Conservation (phyloP, 148 eudicot species). For the Arctostaphylos glauca region DNA sequence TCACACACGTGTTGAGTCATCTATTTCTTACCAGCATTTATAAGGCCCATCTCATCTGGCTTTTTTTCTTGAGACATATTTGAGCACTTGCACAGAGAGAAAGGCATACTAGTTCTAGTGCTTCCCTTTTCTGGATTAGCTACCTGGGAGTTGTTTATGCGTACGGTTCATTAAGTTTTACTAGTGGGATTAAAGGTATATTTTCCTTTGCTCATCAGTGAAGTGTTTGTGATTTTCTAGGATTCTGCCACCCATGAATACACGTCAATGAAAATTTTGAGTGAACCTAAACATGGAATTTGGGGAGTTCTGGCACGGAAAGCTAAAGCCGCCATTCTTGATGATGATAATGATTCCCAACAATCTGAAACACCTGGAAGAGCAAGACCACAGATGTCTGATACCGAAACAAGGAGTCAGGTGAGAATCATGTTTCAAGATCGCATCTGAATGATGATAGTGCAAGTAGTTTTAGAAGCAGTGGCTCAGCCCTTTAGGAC, state of each 20-base stretch:
- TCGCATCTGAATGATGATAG: background rate
- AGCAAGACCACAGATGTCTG: background rate
- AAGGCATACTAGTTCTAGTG: background rate
- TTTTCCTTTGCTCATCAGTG: background rate
- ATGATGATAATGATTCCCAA: constrained; percentile 46
- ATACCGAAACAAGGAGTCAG: constrained; percentile 25
- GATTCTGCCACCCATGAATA: constrained; percentile 31
- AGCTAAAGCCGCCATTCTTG: constrained; percentile 60
- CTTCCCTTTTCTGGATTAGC: background rate
- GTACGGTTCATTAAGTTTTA: background rate
- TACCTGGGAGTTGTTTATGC: background rate
- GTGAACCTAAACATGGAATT: constrained; percentile 53
- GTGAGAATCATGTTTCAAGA: constrained; percentile 24
- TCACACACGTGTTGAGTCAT: background rate
- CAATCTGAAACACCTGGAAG: constrained; percentile 16
- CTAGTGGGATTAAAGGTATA: background rate
- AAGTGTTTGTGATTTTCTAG: constrained; percentile 22
- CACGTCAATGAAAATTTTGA: constrained; percentile 38
- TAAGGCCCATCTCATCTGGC: background rate
- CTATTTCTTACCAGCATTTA: background rate
- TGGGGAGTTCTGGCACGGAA: constrained; percentile 70
- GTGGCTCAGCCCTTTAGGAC: background rate
- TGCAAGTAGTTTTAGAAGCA: background rate
- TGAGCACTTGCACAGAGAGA: background rate
- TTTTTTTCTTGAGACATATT: background rate